phyloP scores from a whole-genome alignment of 305 asterid species.

The Fraxinus dipetala region DNA sequence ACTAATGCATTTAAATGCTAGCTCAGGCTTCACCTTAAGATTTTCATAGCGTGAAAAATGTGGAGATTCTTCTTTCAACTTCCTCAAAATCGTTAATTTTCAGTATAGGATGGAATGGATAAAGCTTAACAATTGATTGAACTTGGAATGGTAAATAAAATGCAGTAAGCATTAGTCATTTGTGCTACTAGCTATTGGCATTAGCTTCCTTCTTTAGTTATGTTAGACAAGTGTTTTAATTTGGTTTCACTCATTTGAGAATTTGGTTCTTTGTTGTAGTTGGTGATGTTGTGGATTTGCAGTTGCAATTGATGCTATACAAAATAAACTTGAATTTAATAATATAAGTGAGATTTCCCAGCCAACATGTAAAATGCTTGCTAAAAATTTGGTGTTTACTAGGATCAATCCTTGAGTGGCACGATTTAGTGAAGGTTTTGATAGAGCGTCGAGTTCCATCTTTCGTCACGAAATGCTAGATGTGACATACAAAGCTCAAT shows the following conservation, averaged over 20 bases:
- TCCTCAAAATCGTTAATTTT: too few relatives aligned
- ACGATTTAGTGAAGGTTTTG: background rate
- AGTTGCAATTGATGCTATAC: slow-evolving; percentile 33
- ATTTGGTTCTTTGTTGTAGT: slow-evolving; percentile 26
- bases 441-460: background rate
- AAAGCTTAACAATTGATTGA: too few relatives aligned
- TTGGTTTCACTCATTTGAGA: background rate
- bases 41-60: too few relatives aligned
- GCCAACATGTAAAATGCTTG: slow-evolving; percentile 21
- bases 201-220: background rate
- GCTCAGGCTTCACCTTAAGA: too few relatives aligned
- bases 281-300: slow-evolving; percentile 43
- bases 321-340: slow-evolving; percentile 29
- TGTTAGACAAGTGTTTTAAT: background rate
- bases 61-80: too few relatives aligned
- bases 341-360: slow-evolving; percentile 1
- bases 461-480: background rate
- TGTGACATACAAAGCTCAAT: background rate
- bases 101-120: too few relatives aligned
- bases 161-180: background rate
- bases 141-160: too few relatives aligned
- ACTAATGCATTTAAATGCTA: too few relatives aligned
- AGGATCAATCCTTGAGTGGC: background rate
- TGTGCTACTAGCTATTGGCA: background rate
- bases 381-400: background rate